Base-by-base conservation (phyloP, 331 rosid genomes). In the Quercus tomentella region DNA sequence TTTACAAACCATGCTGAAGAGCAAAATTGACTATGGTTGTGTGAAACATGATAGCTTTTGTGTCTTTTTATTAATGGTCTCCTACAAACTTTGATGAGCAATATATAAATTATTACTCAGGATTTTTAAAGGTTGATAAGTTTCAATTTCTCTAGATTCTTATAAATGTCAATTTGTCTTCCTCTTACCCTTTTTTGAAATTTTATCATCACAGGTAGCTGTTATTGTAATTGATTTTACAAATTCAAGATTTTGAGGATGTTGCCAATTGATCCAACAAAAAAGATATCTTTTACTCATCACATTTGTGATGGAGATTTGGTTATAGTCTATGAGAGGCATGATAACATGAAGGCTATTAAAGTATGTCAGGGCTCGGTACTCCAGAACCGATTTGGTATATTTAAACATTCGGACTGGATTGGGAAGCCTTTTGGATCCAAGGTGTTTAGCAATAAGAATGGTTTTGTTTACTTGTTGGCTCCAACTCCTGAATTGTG, bases 401-500 rank as follows among this genome's bases (percentile, higher is more conserved):
- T 86, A 74, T 93, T 89, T 37, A 91, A 91, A 68, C 98, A 93
- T 72, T 87, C 88, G 0, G 97, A 91, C 20, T 93, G 98, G 98
- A 88, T 89, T 60, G 97, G 98, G 23, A 93, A 91, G 86, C 92
- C 89, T 2, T 87, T 93, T 79, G 97, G 98, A 67, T 86, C 88
- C 67, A 90, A 91, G 84, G 98, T 88, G 45, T 81, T 88, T 21
- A 91, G 93, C 87, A 87, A 80, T 82, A 91, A 90, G 85, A 92
- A 91, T 67, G 91, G 93, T 21, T 93, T 93, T 82, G 83, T 93
- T 11, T 89, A 93, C 88, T 68, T 93, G 85, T 82, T 93, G 70
- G 97, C 97, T 74, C 93, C 93, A 3, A 93, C 98, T 14, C 95
- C 95, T 3, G 97, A 91, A 77, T 81, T 93, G 33, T 93, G 97